These are phyloP conservation scores for Coccomyxa subellipsoidea DNA, from an alignment of 163 green algal genomes.

Conservation along the genomic window DNA sequence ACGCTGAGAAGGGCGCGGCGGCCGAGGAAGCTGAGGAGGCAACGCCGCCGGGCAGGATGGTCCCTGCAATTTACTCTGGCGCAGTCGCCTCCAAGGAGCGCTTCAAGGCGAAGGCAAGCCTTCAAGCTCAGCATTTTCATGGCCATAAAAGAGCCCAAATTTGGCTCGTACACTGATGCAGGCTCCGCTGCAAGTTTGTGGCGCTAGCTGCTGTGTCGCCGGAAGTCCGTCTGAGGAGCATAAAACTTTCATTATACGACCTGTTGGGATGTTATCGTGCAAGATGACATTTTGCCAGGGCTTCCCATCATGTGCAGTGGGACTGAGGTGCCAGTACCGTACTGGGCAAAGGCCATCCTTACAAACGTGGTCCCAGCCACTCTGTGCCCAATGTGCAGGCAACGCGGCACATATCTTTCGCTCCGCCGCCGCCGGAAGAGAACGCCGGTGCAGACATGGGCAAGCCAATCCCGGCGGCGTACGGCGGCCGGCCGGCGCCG, in stretches of 20 bases:
- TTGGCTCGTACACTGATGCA: no score
- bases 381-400: neutral
- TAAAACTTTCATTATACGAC: neutral
- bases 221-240: neutral
- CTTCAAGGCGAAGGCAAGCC: neutral
- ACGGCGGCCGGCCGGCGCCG: neutral
- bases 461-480: neutral
- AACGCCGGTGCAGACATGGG: neutral
- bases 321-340: neutral
- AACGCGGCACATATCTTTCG: neutral
- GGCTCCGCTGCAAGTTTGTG: neutral
- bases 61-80: neutral
- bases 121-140: no score
- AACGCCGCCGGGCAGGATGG: neutral
- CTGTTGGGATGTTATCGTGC: neutral
- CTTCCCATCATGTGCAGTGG: neutral
- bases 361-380: neutral
- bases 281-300: no score
- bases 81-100: neutral
- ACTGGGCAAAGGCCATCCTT: neutral
- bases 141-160: no score
- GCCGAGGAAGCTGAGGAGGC: neutral
- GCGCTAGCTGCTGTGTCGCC: neutral
- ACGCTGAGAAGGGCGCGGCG: neutral
- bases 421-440: neutral